Evolutionary conservation across 78 protist genomes (phyloP).

Genomic region (Neovahlkampfia damariscottae): DNA sequence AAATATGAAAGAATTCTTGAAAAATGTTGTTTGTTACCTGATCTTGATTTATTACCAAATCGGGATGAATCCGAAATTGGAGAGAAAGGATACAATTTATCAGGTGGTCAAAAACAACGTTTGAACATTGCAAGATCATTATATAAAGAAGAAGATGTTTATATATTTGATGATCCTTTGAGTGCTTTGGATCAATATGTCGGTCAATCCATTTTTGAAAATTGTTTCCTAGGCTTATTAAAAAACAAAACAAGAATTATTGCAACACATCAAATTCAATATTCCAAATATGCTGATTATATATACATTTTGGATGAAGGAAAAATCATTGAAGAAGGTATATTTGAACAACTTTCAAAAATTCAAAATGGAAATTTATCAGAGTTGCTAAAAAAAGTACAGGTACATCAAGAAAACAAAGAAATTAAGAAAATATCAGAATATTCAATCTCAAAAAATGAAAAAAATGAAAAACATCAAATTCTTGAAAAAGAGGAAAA

Average conservation of each 20-base stretch:
- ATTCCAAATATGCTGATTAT: slow-evolving; percentile 10
- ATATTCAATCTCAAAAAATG: too few species aligned
- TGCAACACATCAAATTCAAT: slow-evolving; percentile 49
- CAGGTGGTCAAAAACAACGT: slow-evolving; percentile 54
- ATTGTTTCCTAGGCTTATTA: neutral
- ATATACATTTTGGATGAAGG: slow-evolving; percentile 51
- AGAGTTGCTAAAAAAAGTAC: slow-evolving; percentile 19
- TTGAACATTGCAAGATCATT: slow-evolving; percentile 85
- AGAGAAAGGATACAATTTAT: slow-evolving; percentile 55
- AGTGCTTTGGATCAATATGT: slow-evolving; percentile 67
- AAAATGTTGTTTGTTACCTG: slow-evolving; percentile 32
- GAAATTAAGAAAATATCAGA: too few species aligned
- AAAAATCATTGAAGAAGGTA: too few species aligned
- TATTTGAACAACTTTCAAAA: neutral
- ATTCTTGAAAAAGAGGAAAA: too few species aligned
- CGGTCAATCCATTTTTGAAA: slow-evolving; percentile 14
- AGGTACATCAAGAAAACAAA: too few species aligned
- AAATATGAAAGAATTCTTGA: neutral
- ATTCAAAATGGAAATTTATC: too few species aligned
- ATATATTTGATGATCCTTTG: slow-evolving; percentile 64
- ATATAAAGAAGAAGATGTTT: slow-evolving; percentile 37
- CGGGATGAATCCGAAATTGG: slow-evolving; percentile 56
- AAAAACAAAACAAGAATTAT: slow-evolving; percentile 10
- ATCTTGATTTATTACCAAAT: slow-evolving; percentile 14
- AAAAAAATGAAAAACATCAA: too few species aligned